These are phyloP conservation scores for Nicotiana undulata DNA, from an alignment of 257 asterid genomes.

Conservation along the genomic window DNA sequence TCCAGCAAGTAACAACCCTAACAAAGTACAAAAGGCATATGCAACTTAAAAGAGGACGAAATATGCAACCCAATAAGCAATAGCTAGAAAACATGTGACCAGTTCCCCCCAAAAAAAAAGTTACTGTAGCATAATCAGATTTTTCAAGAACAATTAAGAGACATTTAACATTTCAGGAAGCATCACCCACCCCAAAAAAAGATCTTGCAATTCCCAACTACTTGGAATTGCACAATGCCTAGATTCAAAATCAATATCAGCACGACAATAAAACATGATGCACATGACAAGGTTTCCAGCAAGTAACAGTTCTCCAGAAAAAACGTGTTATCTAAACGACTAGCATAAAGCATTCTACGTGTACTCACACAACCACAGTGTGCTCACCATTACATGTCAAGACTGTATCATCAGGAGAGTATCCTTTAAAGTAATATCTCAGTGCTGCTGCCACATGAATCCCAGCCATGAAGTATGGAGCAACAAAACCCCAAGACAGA, in stretches of 20 bases:
- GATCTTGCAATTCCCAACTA: background rate
- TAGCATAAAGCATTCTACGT: background rate
- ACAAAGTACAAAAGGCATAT: slow-evolving; percentile 5
- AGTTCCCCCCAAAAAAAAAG: background rate
- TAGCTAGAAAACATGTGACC: background rate
- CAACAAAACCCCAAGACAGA: slow-evolving; percentile 91
- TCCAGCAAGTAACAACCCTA: slow-evolving; percentile 60
- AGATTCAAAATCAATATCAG: background rate
- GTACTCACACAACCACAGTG: background rate
- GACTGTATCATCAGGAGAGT: slow-evolving; percentile 45
- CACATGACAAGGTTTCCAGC: background rate
- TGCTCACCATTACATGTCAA: slow-evolving; percentile 62
- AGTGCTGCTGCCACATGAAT: slow-evolving; percentile 72
- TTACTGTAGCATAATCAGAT: background rate
- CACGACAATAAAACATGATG: background rate
- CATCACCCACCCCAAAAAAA: background rate
- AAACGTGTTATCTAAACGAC: background rate
- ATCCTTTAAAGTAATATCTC: slow-evolving; percentile 45
- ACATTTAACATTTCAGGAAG: background rate
- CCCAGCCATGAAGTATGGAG: slow-evolving; percentile 72
- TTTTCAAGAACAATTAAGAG: background rate
- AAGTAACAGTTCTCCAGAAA: background rate
- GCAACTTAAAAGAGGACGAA: slow-evolving; percentile 9
- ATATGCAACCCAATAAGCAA: background rate
- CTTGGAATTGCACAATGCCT: background rate